Evolutionary conservation across 768 basidiomycete genomes (phyloP), one percentile per base, ranked within the genome.

Genomic region (Lentinus brumalis): DNA sequence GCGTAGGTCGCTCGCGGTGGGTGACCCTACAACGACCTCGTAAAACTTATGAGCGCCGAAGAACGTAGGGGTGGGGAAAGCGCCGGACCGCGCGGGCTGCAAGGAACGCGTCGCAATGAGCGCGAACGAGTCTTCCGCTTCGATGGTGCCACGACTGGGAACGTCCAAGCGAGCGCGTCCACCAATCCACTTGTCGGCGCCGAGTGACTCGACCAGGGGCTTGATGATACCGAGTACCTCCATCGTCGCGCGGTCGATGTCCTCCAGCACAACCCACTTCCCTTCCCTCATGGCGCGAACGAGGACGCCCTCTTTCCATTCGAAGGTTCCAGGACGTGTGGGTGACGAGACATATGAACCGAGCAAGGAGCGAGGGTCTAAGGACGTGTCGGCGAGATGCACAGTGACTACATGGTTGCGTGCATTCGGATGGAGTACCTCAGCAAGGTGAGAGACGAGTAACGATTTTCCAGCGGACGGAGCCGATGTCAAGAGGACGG

Each of bases 241-340:
- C 61, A 79, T 87, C 64, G 92, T 92, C 16, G 89, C 96, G 50
- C 88, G 83, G 73, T 99, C 97, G 44, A 98, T 85, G 70, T 98
- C 94, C 70, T 97, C 88, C 49, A 99, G 83, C 10, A 98, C 86
- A 3, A 98, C 79, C 96, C 96, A 98, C 70, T 86, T 85, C 2
- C 97, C 97, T 68, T 92, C 88, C 44, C 86, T 82, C 83, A 98
- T 88, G 0, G 96, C 89, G 41, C 91, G 89, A 10, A 96, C 87
- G 39, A 99, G 79, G 0, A 95, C 88, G 6, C 97, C 97, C 64
- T 98, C 95, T 74, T 90, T 92, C 92, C 96, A 99, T 66, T 96
- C 93, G 67, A 99, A 99, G 2, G 85, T 86, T 5, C 96, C 96
- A 0, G 94, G 87, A 29, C 83, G 83, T 1, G 83, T 86, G 0